Evolutionary conservation across 331 rosid species (phyloP).

Genomic region (Cydonia oblonga): DNA sequence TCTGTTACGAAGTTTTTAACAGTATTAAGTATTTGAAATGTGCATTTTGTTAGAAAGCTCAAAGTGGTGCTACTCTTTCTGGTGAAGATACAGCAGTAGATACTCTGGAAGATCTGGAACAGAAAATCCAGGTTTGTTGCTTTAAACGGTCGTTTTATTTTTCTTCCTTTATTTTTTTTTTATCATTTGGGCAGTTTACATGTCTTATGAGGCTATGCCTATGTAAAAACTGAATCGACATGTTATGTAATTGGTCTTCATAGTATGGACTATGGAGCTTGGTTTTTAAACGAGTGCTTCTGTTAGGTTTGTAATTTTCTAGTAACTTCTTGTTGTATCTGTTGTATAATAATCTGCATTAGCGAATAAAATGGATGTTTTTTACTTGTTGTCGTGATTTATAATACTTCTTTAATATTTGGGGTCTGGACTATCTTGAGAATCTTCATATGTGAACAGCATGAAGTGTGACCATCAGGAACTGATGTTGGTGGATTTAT

Average conservation of each 20-base stretch:
- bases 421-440: not conserved
- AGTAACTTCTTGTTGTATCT: not conserved
- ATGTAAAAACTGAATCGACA: not conserved
- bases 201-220: not conserved
- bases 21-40: conserved; percentile 5
- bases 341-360: not conserved
- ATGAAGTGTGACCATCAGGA: not conserved
- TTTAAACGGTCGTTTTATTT: conserved; percentile 2
- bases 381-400: not conserved
- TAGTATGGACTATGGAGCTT: not conserved
- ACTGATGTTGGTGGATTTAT: not conserved
- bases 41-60: conserved; percentile 40
- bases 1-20: not conserved
- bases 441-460: not conserved
- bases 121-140: conserved; percentile 59
- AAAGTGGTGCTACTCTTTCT: conserved; percentile 29
- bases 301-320: not conserved
- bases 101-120: conserved; percentile 37
- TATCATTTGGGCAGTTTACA: conserved; percentile 1
- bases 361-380: not conserved
- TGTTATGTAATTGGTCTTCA: not conserved
- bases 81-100: conserved; percentile 40
- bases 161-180: not conserved
- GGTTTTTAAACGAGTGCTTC: not conserved
- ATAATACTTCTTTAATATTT: not conserved